Percentiles rank a stretch among this genome's conserved stretches.
Conservation (phyloP, 140 eudicot species). For the Senecio squalidus region DNA sequence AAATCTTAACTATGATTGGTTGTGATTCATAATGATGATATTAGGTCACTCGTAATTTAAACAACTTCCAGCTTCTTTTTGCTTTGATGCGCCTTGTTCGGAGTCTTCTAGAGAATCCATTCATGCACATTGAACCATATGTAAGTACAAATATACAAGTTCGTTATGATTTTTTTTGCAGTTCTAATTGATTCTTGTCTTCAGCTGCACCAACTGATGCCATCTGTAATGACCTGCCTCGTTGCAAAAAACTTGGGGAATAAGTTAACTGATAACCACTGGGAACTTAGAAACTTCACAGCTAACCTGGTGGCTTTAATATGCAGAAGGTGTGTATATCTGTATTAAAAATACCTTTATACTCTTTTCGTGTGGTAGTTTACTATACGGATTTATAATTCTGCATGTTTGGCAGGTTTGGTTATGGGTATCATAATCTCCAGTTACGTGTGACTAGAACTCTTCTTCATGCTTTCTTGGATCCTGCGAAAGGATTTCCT, state of each 20-base stretch:
- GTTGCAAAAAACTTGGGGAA: conserved; percentile 67
- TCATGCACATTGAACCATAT: conserved; percentile 87
- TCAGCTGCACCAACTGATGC: conserved; percentile 94
- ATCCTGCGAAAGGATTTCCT: conserved; percentile 68
- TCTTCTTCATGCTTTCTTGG: conserved; percentile 84
- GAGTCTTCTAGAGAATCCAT: conserved; percentile 84
- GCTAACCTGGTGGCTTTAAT: conserved; percentile 81
- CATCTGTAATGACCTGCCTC: conserved; percentile 89
- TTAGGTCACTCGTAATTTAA: conserved; percentile 81
- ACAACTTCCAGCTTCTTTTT: conserved; percentile 59
- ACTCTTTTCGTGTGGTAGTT: neutral
- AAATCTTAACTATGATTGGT: neutral
- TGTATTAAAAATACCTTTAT: neutral
- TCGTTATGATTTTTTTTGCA: conserved; percentile 7
- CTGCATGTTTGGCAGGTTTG: conserved; percentile 52
- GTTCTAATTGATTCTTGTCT: conserved; percentile 19
- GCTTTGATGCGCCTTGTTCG: too few relatives aligned
- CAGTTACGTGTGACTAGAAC: conserved; percentile 90
- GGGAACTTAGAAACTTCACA: conserved; percentile 75
- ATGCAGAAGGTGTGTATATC: conserved; percentile 56
- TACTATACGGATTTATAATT: neutral
- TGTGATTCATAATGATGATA: conserved; percentile 15
- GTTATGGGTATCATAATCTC: conserved; percentile 85
- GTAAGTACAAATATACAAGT: conserved; percentile 53
- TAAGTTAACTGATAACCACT: too few relatives aligned